Evolutionary conservation across 306 rosid genomes (phyloP).

Genomic region (Cajanus cajan): DNA sequence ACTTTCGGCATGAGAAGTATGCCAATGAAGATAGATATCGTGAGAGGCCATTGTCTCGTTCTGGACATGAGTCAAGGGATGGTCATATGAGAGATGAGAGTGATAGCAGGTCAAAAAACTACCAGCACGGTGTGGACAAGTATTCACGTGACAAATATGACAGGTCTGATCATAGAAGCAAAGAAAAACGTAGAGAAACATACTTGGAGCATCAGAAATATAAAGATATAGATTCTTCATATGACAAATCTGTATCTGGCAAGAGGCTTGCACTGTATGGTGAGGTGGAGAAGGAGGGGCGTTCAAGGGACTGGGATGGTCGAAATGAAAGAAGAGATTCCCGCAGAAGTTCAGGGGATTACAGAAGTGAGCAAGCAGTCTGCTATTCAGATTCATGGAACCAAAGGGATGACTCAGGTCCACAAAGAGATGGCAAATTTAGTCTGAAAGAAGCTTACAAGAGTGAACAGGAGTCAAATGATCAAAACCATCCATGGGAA

Average conservation of each 20-base stretch:
- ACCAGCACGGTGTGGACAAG: slow-evolving; percentile 44
- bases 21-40: slow-evolving; percentile 55
- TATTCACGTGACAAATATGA: slow-evolving; percentile 67
- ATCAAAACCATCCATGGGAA: slow-evolving; percentile 42
- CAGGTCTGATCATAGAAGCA: slow-evolving; percentile 52
- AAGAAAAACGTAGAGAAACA: slow-evolving; percentile 52
- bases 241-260: slow-evolving; percentile 58
- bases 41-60: slow-evolving; percentile 56
- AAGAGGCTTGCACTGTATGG: slow-evolving; percentile 50
- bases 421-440: slow-evolving; percentile 44
- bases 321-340: slow-evolving; percentile 63
- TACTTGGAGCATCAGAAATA: slow-evolving; percentile 42
- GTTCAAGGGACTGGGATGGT: slow-evolving; percentile 48
- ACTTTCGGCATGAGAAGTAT: slow-evolving; percentile 61
- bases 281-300: slow-evolving; percentile 57
- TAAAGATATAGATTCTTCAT: slow-evolving; percentile 55
- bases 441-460: slow-evolving; percentile 48
- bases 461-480: slow-evolving; percentile 50
- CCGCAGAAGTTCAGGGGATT: slow-evolving; percentile 56
- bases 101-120: slow-evolving; percentile 57
- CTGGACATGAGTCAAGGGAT: slow-evolving; percentile 61
- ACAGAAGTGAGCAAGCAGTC: slow-evolving; percentile 48
- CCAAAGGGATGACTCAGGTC: slow-evolving; percentile 42
- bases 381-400: slow-evolving; percentile 54
- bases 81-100: slow-evolving; percentile 53